These are phyloP conservation scores for Gonapodya prolifera DNA, from an alignment of 192 early-diverging fungal genomes.

Conservation along the genomic window DNA sequence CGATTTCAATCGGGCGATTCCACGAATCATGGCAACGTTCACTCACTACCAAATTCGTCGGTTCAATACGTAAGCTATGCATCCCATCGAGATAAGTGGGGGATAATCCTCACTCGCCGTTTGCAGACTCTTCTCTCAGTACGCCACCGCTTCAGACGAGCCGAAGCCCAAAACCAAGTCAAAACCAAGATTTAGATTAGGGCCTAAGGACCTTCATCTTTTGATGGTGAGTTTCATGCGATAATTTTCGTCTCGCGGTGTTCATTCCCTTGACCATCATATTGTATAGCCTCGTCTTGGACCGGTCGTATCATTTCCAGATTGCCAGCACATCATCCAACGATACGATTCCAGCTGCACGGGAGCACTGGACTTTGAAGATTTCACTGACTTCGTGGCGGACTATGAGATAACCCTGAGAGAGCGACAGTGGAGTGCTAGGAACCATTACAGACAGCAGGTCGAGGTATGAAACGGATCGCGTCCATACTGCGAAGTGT, in stretches of 20 bases:
- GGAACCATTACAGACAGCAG: background rate
- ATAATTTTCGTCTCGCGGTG: background rate
- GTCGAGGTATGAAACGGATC: background rate
- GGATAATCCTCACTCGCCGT: background rate
- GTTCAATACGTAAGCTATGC: conserved; percentile 6
- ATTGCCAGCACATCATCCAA: conserved; percentile 20
- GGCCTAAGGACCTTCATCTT: conserved; percentile 11
- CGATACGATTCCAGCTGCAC: conserved; percentile 25
- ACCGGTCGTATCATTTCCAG: conserved; percentile 12
- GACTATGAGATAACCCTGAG: conserved; percentile 21
- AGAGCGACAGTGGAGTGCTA: background rate
- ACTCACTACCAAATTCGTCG: conserved; percentile 17
- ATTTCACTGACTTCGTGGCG: conserved; percentile 28
- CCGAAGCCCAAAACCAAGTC: conserved; percentile 6
- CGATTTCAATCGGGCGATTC: background rate
- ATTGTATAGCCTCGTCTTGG: conserved; percentile 16
- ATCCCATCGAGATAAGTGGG: background rate
- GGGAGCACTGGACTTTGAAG: conserved; percentile 23
- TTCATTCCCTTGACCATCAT: background rate
- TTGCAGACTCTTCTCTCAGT: conserved; percentile 19
- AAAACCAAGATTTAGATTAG: conserved; percentile 13
- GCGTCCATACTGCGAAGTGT: background rate
- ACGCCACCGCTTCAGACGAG: conserved; percentile 11
- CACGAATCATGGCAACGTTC: conserved; percentile 18
- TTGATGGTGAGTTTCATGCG: conserved; percentile 12